Conservation (phyloP, 169 alveolate species). For the Sarcocystis neurona region DNA sequence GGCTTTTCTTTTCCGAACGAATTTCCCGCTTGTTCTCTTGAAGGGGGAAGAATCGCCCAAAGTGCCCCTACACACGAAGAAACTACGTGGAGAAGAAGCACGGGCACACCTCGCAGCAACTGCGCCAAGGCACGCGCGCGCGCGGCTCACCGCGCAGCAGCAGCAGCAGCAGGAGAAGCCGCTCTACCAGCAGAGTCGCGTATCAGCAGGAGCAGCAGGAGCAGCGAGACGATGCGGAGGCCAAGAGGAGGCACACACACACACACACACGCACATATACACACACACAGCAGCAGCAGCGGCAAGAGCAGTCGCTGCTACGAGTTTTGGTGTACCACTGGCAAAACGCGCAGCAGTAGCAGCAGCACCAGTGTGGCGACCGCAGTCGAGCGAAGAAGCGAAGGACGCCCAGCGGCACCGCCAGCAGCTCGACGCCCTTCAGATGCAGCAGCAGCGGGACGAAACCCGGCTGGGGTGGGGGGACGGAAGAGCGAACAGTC, state of each 20-base stretch:
- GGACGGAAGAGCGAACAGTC: neutral
- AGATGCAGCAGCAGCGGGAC: slow-evolving; percentile 1
- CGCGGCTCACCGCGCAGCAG: neutral
- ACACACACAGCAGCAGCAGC: slow-evolving; percentile 16
- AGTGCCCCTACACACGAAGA: too few relatives aligned
- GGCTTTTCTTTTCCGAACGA: too few relatives aligned
- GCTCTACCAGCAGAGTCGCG: neutral
- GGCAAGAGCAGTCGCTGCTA: neutral
- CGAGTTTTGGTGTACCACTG: neutral
- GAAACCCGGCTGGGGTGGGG: neutral
- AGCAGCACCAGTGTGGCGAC: neutral
- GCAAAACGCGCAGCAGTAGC: slow-evolving; percentile 8
- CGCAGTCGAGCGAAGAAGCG: neutral
- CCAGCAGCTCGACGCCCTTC: neutral
- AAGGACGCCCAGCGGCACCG: too few relatives aligned
- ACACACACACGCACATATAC: neutral
- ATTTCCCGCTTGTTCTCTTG: too few relatives aligned
- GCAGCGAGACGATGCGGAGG: neutral
- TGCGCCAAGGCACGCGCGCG: neutral
- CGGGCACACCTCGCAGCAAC: slow-evolving; percentile 8
- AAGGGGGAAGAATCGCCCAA: too few relatives aligned
- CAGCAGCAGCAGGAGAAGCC: neutral
- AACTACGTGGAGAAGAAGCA: too few relatives aligned
- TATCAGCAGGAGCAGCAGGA: neutral
- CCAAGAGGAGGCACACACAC: neutral